Evolutionary conservation across 495 filamentous ascomycete genomes (phyloP), one percentile per base, ranked within the genome.

Genomic region (Amorphotheca resinae): DNA sequence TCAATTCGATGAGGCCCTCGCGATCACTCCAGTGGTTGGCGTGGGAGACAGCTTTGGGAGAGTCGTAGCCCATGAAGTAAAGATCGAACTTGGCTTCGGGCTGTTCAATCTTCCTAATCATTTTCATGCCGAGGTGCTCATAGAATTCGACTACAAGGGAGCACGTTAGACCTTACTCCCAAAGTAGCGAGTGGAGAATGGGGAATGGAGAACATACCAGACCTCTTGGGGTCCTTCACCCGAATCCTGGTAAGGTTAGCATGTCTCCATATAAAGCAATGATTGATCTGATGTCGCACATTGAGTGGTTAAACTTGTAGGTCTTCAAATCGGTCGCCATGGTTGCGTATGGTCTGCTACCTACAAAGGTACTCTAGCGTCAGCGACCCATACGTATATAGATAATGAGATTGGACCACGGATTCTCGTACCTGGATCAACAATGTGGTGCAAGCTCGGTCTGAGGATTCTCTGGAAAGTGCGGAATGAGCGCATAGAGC

Each of bases 171-270:
- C 5, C 25, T 28, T 5, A 5, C 25, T 5, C 11, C 11, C 23
- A 11, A 30, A 38, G 12, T 12, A 38, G 12, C 17, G 32, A 15
- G 22, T 20, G 9, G 15, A 30, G n/a, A 23, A 21, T 7, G 14
- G 17, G 7, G 12, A 33, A 5, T 28, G 20, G 33, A 9, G 14
- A 33, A 53, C 57, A 22, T 61, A 81, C 81, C 63, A 16, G 85
- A 93, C 55, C 68, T 72, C 59, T 87, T 77, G 2, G 91, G 91
- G 61, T 98, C 87, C 64, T 95, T 96, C 58, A 95, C 84, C 62
- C 91, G 77, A 53, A 95, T 63, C 88, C 88, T 94, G 44, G 32
- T 59, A 68, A 65, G 64, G 42, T 50, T 45, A 48, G 36, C 45
- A 48, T 45, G 48, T 35, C 43, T 37, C 32, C 49, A 37, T 53